These are phyloP conservation scores for Talaromyces sp. DNA, from an alignment of 2,329 filamentous ascomycete species.

Conservation along the genomic window DNA sequence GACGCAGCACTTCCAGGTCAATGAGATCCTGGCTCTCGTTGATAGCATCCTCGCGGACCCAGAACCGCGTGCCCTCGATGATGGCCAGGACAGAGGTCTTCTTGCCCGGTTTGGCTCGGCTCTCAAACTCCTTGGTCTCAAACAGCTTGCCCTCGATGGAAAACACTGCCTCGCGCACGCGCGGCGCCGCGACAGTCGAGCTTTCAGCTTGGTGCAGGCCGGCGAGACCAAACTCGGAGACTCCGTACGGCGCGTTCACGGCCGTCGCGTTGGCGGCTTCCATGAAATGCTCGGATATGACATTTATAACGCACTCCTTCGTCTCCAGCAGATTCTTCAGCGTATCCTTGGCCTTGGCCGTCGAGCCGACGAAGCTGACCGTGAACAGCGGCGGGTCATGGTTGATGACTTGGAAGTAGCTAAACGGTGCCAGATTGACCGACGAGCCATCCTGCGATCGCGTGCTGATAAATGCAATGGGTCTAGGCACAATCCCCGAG, in stretches of 20 bases:
- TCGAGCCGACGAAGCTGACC: conserved; percentile 54
- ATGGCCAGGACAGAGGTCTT: conserved; percentile 70
- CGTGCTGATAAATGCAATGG: conserved; percentile 64
- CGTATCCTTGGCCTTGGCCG: conserved; percentile 67
- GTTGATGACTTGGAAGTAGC: conserved; percentile 76
- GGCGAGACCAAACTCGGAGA: conserved; percentile 73
- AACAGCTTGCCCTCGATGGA: conserved; percentile 76
- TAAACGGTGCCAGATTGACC: conserved; percentile 81
- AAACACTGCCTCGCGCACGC: conserved; percentile 79
- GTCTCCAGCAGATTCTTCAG: conserved; percentile 67
- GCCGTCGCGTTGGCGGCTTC: conserved; percentile 77
- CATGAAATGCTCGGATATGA: conserved; percentile 74
- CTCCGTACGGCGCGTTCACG: conserved; percentile 70
- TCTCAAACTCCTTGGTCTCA: conserved; percentile 71
- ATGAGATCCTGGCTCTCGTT: conserved; percentile 71
- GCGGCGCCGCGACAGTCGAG: conserved; percentile 53
- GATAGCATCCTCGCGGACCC: conserved; percentile 82
- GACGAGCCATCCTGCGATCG: conserved; percentile 55
- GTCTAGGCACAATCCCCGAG: conserved; percentile 73
- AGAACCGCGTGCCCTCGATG: conserved; percentile 80
- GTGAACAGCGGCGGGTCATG: conserved; percentile 84
- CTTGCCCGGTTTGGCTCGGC: conserved; percentile 58
- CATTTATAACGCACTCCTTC: conserved; percentile 75
- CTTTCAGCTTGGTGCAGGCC: conserved; percentile 68
- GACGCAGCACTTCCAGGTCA: conserved; percentile 69